These are phyloP conservation scores for Leptographium procerum DNA, from an alignment of 2,329 filamentous ascomycete species.

Conservation along the genomic window DNA sequence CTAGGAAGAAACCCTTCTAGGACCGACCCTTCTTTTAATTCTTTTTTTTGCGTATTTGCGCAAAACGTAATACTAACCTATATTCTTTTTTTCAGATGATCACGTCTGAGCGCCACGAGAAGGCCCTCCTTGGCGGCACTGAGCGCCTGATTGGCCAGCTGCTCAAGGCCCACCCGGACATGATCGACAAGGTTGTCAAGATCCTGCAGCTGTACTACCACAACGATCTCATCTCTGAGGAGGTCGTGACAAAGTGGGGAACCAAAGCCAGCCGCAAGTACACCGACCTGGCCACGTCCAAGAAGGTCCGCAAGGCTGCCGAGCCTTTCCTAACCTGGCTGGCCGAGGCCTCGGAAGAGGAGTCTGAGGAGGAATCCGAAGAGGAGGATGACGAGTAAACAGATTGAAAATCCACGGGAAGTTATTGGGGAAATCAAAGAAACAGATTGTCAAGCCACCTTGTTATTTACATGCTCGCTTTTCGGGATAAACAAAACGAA, in stretches of 20 bases:
- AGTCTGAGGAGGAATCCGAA: constrained; percentile 49
- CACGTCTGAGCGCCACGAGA: constrained; percentile 87
- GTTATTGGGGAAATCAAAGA: background rate
- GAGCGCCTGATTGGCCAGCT: constrained; percentile 73
- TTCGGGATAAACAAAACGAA: background rate
- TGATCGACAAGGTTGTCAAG: constrained; percentile 66
- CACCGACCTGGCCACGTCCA: constrained; percentile 76
- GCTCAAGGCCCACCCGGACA: constrained; percentile 66
- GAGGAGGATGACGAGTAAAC: constrained; percentile 39
- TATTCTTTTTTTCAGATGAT: constrained; percentile 35
- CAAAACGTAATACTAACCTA: too few relatives aligned
- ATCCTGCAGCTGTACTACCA: constrained; percentile 87
- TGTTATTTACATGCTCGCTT: background rate
- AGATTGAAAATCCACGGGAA: background rate
- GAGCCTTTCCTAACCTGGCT: constrained; percentile 94
- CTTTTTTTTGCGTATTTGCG: too few relatives aligned
- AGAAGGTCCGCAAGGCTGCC: constrained; percentile 90
- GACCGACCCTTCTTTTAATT: too few relatives aligned
- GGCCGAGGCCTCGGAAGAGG: constrained; percentile 53
- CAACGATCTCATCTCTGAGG: constrained; percentile 78
- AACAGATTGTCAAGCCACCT: background rate
- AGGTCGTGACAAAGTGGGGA: constrained; percentile 83
- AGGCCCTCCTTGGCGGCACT: constrained; percentile 86
- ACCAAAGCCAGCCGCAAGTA: constrained; percentile 98
- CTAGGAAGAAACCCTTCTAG: too few relatives aligned